Percentiles rank a stretch among this genome's conserved stretches.
Conservation (phyloP, 2,329 filamentous ascomycete species). For the Trichophyton benhamiae region DNA sequence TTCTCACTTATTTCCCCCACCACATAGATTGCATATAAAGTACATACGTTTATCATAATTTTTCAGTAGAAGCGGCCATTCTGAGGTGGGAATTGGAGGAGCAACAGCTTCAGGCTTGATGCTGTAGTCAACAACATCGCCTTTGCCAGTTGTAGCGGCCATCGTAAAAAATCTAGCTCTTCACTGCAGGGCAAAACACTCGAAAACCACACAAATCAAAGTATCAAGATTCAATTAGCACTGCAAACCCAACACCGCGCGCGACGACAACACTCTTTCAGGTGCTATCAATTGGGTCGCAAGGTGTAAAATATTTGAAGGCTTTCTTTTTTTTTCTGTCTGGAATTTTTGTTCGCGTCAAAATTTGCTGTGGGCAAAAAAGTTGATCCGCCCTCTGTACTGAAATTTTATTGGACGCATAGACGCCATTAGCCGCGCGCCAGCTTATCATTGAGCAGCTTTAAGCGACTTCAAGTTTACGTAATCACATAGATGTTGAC, state of each 20-base stretch:
- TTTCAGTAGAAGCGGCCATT: slow-evolving; percentile 88
- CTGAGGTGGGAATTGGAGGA: slow-evolving; percentile 69
- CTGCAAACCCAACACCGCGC: not conserved
- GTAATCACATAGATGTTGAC: too few species aligned
- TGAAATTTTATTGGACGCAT: not conserved
- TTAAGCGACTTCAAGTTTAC: too few species aligned
- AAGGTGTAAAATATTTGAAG: slow-evolving; percentile 6
- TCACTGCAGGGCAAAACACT: not conserved
- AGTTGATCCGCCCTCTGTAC: not conserved
- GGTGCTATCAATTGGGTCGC: slow-evolving; percentile 2
- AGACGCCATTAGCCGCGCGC: not conserved
- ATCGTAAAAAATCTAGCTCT: slow-evolving; percentile 12
- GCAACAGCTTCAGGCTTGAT: slow-evolving; percentile 85
- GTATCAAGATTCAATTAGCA: not conserved
- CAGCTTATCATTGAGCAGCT: not conserved
- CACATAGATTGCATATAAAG: slow-evolving; percentile 1
- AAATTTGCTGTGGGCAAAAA: slow-evolving; percentile 4
- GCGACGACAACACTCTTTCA: not conserved
- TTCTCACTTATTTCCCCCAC: not conserved
- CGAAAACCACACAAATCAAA: not conserved
- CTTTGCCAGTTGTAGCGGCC: slow-evolving; percentile 41
- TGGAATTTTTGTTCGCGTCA: not conserved
- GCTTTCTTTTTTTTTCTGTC: slow-evolving; percentile 6
- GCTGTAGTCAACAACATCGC: slow-evolving; percentile 56
- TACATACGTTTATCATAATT: slow-evolving; percentile 83